Conservation (phyloP, 129 eudicot species). For the Cynara cardunculus region DNA sequence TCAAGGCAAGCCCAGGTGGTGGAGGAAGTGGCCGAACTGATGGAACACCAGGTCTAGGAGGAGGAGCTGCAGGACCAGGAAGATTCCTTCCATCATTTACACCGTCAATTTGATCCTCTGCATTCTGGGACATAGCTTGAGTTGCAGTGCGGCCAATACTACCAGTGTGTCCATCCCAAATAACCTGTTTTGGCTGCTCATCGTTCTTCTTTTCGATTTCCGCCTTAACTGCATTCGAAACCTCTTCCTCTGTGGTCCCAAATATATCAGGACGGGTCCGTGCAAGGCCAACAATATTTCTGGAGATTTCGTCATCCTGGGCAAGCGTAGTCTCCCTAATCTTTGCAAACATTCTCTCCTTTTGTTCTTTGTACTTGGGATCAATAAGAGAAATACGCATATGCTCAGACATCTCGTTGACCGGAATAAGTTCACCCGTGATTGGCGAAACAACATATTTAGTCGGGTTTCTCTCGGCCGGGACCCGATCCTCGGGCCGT, state of each 20-base stretch:
- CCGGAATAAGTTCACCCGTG: slow-evolving; percentile 78
- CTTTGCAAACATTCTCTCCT: slow-evolving; percentile 96
- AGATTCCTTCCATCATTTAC: slow-evolving; percentile 52
- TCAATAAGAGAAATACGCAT: slow-evolving; percentile 91
- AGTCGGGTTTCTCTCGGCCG: slow-evolving; percentile 69
- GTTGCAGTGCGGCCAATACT: slow-evolving; percentile 91
- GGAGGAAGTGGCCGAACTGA: slow-evolving; percentile 78
- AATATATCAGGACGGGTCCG: slow-evolving; percentile 91
- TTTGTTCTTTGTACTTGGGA: slow-evolving; percentile 91
- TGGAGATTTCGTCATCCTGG: slow-evolving; percentile 76
- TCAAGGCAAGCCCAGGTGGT: slow-evolving; percentile 66
- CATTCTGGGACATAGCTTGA: slow-evolving; percentile 81
- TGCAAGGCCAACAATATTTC: slow-evolving; percentile 81
- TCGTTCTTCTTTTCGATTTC: slow-evolving; percentile 88
- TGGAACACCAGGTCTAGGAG: slow-evolving; percentile 66
- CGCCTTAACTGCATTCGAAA: slow-evolving; percentile 82
- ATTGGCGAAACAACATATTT: slow-evolving; percentile 81
- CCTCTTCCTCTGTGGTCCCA: slow-evolving; percentile 94
- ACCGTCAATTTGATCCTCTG: slow-evolving; percentile 69
- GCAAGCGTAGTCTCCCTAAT: slow-evolving; percentile 87
- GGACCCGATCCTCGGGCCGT: slow-evolving; percentile 81
- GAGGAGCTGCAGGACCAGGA: slow-evolving; percentile 81
- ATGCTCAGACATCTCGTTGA: slow-evolving; percentile 90
- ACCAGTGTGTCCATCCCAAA: slow-evolving; percentile 95
- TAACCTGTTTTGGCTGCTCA: slow-evolving; percentile 86